Base-by-base conservation (phyloP, 176 grass and related monocot species). In the Alopecurus myosuroides region DNA sequence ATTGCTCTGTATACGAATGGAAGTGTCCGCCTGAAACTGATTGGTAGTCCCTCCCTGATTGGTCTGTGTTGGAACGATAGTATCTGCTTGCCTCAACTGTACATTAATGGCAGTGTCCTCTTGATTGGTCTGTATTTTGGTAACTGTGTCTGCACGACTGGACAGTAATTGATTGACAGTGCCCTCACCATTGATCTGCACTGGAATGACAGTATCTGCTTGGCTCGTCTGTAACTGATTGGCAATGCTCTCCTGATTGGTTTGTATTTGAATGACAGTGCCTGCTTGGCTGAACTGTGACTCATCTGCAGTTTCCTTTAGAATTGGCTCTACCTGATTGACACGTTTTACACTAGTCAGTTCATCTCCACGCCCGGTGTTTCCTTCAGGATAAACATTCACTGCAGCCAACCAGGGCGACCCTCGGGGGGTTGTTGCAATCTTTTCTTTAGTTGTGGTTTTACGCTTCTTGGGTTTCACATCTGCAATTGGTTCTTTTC, bases 361-460 rank as follows among this genome's bases (percentile, higher is more conserved):
- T 76, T 42, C 31, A 84, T 84, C 53, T 76, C 82, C 39, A 15
- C 45, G 74, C 20, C 77, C 40, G 6, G 28, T 19, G 35, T 58
- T 80, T 66, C 42, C 42, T 79, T 84, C 81, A 41, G 72, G 64
- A 63, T 84, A 55, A 51, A 45, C 80, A 63, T 87, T 84, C 51
- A 78, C 22, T 46, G 85, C 88, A 84, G 90, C 86, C 62, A 90
- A 78, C 23, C 83, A 64, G 55, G 74, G 74, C 4, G 88, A 92
- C 66, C 31, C 70, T 63, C 80, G 86, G 62, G 77, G 6, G 84
- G 85, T 77, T 55, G 11, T 86, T 46, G 44, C 84, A 22, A 63
- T 51, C 77, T 51, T 50, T 83, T 79, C 72, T 60, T 35, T 15
- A 50, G 14, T 7, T 28, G 25, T 82, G 7, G 23, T 50, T 84